phyloP scores from a whole-genome alignment of 2,329 filamentous ascomycete genomes.

The Colletotrichum falcatum region DNA sequence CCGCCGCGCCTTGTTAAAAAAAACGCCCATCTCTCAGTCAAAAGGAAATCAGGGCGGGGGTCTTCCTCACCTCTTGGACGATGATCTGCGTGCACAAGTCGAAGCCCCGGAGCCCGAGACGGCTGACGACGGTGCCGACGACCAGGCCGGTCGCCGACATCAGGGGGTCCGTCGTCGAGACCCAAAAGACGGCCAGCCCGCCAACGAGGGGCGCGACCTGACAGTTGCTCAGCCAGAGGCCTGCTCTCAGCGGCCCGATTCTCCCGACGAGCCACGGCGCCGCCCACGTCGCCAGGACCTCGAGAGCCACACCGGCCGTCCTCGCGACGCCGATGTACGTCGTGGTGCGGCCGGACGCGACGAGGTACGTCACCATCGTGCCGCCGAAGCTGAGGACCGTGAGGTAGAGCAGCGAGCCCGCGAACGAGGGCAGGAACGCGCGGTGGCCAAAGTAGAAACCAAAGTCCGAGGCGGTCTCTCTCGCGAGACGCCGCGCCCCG shows the following conservation, averaged over 20 bases:
- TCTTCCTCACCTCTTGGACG: conserved; percentile 65
- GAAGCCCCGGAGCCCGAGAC: conserved; percentile 71
- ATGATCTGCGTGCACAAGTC: conserved; percentile 71
- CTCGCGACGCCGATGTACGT: conserved; percentile 60
- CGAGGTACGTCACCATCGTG: conserved; percentile 69
- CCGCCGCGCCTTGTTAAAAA: no score
- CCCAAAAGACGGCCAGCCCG: conserved; percentile 46
- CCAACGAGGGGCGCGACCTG: conserved; percentile 64
- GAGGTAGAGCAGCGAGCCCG: conserved; percentile 65
- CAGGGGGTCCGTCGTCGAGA: conserved; percentile 43
- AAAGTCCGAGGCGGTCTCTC: conserved; percentile 44
- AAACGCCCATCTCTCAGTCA: no score
- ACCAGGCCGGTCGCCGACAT: conserved; percentile 62
- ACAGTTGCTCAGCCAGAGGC: conserved; percentile 74
- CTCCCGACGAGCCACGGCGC: conserved; percentile 61
- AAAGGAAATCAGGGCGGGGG: fast-evolving
- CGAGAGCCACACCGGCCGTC: conserved; percentile 59
- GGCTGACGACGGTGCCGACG: conserved; percentile 64
- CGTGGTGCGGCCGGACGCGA: conserved; percentile 59
- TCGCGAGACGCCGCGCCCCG: background rate
- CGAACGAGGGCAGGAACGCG: conserved; percentile 67
- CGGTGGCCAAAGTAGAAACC: conserved; percentile 59
- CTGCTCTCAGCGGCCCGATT: conserved; percentile 66
- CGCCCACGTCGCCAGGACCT: conserved; percentile 66
- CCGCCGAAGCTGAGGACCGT: conserved; percentile 64